These are phyloP conservation scores for Pichia sp. DNA, from an alignment of 1,139 yeast species.

Conservation along the genomic window DNA sequence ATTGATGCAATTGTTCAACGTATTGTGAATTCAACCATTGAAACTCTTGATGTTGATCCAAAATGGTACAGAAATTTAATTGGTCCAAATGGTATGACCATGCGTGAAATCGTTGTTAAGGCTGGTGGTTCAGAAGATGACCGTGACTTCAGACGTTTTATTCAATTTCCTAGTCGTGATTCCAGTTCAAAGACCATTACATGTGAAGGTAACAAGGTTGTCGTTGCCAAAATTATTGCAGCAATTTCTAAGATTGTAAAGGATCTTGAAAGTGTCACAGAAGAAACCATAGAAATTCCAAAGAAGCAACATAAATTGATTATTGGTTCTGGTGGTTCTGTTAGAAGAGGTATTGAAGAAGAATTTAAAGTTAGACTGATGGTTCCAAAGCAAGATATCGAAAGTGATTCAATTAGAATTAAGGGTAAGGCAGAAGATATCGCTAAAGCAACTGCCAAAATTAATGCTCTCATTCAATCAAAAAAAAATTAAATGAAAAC, in stretches of 20 bases:
- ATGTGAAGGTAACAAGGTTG: constrained; percentile 67
- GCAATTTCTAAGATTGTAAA: constrained; percentile 60
- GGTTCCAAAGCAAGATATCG: constrained; percentile 59
- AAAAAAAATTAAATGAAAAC: constrained; percentile 7
- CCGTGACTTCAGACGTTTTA: constrained; percentile 45
- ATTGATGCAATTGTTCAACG: constrained; percentile 62
- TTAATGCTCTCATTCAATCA: constrained; percentile 43
- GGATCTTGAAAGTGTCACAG: constrained; percentile 57
- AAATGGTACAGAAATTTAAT: constrained; percentile 73
- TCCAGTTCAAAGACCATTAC: constrained; percentile 57
- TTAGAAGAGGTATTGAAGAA: constrained; percentile 66
- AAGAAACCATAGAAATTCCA: constrained; percentile 55
- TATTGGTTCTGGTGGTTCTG: constrained; percentile 77
- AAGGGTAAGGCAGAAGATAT: constrained; percentile 60
- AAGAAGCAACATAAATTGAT: constrained; percentile 70
- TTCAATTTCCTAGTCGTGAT: constrained; percentile 71
- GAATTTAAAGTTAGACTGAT: constrained; percentile 58
- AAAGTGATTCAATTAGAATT: constrained; percentile 41
- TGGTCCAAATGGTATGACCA: constrained; percentile 73
- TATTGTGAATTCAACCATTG: constrained; percentile 57
- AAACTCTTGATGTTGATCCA: constrained; percentile 63
- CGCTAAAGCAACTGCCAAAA: constrained; percentile 49
- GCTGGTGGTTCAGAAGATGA: constrained; percentile 61
- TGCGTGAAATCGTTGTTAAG: constrained; percentile 65
- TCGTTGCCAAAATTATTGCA: constrained; percentile 64